Percentiles rank a stretch among this genome's conserved stretches.
Conservation (phyloP, 75 land plant genomes). For the Sequoiadendron giganteum region DNA sequence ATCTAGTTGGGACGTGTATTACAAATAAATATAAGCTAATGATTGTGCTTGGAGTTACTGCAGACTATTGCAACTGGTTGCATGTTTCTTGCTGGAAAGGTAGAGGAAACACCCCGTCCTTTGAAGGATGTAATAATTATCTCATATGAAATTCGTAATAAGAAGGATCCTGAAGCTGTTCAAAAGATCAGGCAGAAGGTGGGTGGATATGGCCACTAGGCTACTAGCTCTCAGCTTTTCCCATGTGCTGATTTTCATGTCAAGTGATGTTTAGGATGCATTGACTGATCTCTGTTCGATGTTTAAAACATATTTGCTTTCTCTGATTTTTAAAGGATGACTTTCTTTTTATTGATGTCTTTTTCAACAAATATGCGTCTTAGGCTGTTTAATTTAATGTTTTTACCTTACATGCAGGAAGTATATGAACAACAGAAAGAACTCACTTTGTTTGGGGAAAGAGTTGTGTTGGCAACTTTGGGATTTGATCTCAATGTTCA, state of each 20-base stretch:
- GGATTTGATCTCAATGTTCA: constrained; percentile 74
- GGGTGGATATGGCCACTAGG: not conserved
- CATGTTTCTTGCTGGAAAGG: constrained; percentile 61
- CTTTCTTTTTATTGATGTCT: not conserved
- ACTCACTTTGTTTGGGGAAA: constrained; percentile 55
- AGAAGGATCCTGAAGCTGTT: constrained; percentile 45
- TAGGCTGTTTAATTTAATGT: constrained; percentile 5
- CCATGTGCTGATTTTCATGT: not conserved
- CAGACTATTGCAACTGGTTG: constrained; percentile 43
- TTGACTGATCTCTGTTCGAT: not conserved
- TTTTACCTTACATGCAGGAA: constrained; percentile 35
- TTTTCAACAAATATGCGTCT: not conserved
- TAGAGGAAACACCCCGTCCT: constrained; percentile 50
- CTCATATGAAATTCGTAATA: constrained; percentile 44
- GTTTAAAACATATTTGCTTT: not conserved
- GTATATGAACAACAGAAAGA: constrained; percentile 49
- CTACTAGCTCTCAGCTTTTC: not conserved
- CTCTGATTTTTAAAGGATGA: not conserved
- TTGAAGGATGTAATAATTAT: constrained; percentile 38
- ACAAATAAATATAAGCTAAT: not conserved
- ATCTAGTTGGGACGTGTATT: not conserved
- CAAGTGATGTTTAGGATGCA: not conserved
- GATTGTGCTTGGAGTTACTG: not conserved
- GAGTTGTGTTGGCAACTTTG: constrained; percentile 58
- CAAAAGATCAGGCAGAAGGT: constrained; percentile 45